Percentiles rank a stretch among this genome's conserved stretches.
Evolutionary conservation across 768 basidiomycete species (phyloP).

Genomic region (Xanthoconium stramineum): DNA sequence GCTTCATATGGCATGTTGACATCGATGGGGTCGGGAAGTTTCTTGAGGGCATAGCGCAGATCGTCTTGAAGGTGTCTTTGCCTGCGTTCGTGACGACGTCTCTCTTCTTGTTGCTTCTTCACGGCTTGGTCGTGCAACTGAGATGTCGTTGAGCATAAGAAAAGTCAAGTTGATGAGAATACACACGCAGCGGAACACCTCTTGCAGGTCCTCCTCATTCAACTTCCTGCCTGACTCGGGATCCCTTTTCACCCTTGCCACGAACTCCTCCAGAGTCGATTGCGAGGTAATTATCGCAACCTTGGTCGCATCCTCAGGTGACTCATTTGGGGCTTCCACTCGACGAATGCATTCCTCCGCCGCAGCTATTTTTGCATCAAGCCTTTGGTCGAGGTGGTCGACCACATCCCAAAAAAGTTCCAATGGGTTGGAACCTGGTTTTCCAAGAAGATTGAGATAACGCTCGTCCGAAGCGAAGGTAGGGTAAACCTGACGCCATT

Average conservation of each 20-base stretch:
- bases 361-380: constrained; percentile 73
- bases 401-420: constrained; percentile 96
- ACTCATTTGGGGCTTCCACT: constrained; percentile 31
- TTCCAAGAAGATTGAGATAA: constrained; percentile 88
- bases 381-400: constrained; percentile 80
- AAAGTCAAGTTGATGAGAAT: neutral
- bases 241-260: constrained; percentile 51
- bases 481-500: constrained; percentile 90
- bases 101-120: constrained; percentile 83
- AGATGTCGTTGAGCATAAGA: constrained; percentile 4
- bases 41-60: constrained; percentile 91
- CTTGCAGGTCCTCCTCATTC: constrained; percentile 47
- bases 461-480: constrained; percentile 71
- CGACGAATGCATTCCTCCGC: constrained; percentile 61
- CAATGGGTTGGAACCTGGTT: constrained; percentile 90
- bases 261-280: constrained; percentile 66
- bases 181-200: constrained; percentile 64
- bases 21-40: constrained; percentile 79
- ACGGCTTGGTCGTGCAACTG: constrained; percentile 72
- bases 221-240: constrained; percentile 51
- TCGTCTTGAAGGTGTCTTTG: constrained; percentile 92
- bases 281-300: constrained; percentile 44
- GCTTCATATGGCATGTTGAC: constrained; percentile 75
- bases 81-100: constrained; percentile 77
- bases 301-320: constrained; percentile 30